These are phyloP conservation scores for Dendrobium catenatum DNA, from an alignment of 106 monocot species.

Conservation along the genomic window DNA sequence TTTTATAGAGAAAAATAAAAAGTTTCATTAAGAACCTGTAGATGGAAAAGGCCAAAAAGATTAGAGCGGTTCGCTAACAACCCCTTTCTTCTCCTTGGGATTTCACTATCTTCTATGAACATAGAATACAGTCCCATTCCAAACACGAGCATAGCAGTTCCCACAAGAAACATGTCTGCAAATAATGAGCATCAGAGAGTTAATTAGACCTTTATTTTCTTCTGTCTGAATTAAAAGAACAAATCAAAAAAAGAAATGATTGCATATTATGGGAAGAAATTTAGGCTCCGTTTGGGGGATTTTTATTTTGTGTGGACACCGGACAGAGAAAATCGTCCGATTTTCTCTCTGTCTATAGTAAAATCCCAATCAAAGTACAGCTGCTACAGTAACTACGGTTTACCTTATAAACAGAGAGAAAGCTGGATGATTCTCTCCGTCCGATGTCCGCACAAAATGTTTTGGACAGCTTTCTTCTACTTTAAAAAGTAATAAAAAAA, in stretches of 20 bases:
- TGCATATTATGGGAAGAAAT: background rate
- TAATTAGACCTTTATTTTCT: too few species aligned
- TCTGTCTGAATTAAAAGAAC: background rate
- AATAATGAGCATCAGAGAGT: background rate
- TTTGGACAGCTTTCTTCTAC: too few species aligned
- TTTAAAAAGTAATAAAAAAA: too few species aligned
- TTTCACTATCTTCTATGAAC: background rate
- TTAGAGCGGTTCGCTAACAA: background rate
- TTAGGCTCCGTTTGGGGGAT: background rate
- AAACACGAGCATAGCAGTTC: constrained; percentile 20
- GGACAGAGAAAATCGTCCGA: too few species aligned
- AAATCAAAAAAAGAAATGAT: background rate
- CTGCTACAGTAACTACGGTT: too few species aligned
- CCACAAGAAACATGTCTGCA: constrained; percentile 20
- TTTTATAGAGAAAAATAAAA: background rate
- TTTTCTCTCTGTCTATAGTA: too few species aligned
- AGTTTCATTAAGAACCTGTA: constrained; percentile 1
- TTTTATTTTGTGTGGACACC: too few species aligned
- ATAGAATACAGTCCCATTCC: constrained; percentile 16
- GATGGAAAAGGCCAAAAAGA: constrained; percentile 1
- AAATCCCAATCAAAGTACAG: too few species aligned
- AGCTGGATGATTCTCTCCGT: too few species aligned
- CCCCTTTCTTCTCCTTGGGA: background rate
- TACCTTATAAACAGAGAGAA: too few species aligned
- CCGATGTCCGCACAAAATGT: too few species aligned